Conservation (phyloP, 352 stramenopile species). For the Phytophthora ramorum region DNA sequence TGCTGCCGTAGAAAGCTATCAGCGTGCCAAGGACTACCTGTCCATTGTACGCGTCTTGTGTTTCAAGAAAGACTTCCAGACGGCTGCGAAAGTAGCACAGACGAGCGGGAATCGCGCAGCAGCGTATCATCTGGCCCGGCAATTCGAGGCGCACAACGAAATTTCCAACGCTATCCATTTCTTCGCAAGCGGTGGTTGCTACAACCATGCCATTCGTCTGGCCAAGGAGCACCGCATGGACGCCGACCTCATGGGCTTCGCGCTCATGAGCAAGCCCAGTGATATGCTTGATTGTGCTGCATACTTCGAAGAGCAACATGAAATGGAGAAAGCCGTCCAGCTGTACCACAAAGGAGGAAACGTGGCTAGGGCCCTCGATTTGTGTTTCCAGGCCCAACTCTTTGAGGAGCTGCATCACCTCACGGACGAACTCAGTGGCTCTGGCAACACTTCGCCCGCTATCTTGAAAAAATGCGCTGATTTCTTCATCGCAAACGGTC, state of each 20-base stretch:
- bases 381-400: constrained; percentile 93
- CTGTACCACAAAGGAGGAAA: constrained; percentile 95
- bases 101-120: constrained; percentile 75
- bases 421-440: constrained; percentile 79
- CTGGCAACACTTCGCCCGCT: constrained; percentile 68
- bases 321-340: constrained; percentile 94
- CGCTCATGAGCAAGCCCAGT: constrained; percentile 86
- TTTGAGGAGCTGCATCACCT: constrained; percentile 90
- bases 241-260: constrained; percentile 92
- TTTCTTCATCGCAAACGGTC: constrained; percentile 93
- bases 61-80: constrained; percentile 89
- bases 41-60: constrained; percentile 93
- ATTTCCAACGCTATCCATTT: constrained; percentile 92
- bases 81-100: constrained; percentile 88
- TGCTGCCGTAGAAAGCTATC: constrained; percentile 89
- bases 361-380: constrained; percentile 89
- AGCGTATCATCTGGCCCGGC: constrained; percentile 87
- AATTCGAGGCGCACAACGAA: constrained; percentile 87
- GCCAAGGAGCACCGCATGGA: constrained; percentile 92
- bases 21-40: constrained; percentile 86
- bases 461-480: constrained; percentile 92
- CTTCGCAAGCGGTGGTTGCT: constrained; percentile 88
- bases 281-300: constrained; percentile 91
- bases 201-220: constrained; percentile 95
- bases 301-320: constrained; percentile 94